Evolutionary conservation across 495 filamentous ascomycete species (phyloP).

Genomic region (Zalerion maritima): DNA sequence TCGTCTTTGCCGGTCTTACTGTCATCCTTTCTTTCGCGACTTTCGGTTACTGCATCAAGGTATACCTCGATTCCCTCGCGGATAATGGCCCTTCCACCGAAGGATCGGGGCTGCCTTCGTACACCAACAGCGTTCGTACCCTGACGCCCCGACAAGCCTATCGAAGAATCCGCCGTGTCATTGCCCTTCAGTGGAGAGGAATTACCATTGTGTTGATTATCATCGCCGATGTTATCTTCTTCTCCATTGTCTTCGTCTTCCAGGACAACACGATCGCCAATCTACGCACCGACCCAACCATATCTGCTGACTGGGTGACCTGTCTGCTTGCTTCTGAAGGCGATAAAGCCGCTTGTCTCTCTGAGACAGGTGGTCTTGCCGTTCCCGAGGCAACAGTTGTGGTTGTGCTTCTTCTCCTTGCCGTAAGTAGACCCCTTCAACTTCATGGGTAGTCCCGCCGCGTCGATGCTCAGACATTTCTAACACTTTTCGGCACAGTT

Average conservation of each 20-base stretch:
- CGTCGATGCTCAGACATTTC: not conserved
- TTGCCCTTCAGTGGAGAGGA: conserved; percentile 90
- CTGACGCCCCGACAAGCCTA: conserved; percentile 81
- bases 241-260: conserved; percentile 77
- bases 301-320: conserved; percentile 46
- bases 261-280: conserved; percentile 54
- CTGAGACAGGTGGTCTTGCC: conserved; percentile 38
- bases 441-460: not conserved
- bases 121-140: conserved; percentile 64
- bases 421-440: conserved; percentile 33
- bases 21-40: conserved; percentile 71
- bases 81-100: conserved; percentile 53
- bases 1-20: conserved; percentile 62
- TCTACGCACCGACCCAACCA: conserved; percentile 34
- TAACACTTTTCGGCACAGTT: conserved; percentile 28
- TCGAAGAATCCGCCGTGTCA: conserved; percentile 64
- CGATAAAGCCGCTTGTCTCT: conserved; percentile 50
- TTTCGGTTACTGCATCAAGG: conserved; percentile 85
- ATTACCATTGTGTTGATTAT: conserved; percentile 78
- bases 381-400: conserved; percentile 65
- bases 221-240: conserved; percentile 78
- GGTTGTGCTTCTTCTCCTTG: conserved; percentile 67
- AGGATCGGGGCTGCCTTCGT: conserved; percentile 62
- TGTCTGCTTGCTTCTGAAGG: conserved; percentile 49
- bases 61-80: conserved; percentile 77